Evolutionary conservation across 225 moss, liverwort and hornwort species (phyloP), one percentile per base, ranked within the genome.

Genomic region (Straminergon stramineum): DNA sequence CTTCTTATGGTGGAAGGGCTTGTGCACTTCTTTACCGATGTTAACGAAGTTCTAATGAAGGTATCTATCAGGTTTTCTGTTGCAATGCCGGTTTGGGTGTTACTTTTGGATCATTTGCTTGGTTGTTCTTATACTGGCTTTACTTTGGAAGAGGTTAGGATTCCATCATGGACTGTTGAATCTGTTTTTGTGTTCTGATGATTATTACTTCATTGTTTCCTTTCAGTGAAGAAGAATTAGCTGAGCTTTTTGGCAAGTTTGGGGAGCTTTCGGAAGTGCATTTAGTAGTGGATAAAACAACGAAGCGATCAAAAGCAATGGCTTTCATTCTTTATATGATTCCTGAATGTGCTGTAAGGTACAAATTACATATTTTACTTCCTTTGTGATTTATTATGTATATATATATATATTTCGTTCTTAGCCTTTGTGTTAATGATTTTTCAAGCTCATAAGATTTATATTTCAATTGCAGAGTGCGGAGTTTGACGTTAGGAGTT

Each of bases 321-420:
- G 97, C 99, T 43, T 99, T 96, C 86, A 92, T 97, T 83, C 96
- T 97, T 20, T 99, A 89, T 84, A 95, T 97, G 97, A 93, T 97
- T 85, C 99, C 99, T 71, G 99, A 96, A 93, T 98, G 95, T 94
- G 97, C 99, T 85, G 96, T 95, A 35, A 93, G 97, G 99, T 99
- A 89, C 21, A 61, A 60, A 74, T 41, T 82, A 43, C 65, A 55
- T 76, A 34, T 66, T 31, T 51, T 43, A 69, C 67, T 85, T 58
- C 69, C 53, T n/a, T 83, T 67, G 56, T 84, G 68, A 66, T 81
- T 63, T 67, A 18, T 86, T 32, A 16, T 53, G 45, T 39, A 68
- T n/a, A 41, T 79, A 32, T 39, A 68, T n/a, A 41, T 79, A 32
- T 62, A 14, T 53, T 89, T 87, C 31, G 37, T 86, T 78, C 58